phyloP scores from a whole-genome alignment of 371 early-diverging fungal genomes.

The Apophysomyces trapeziformis region DNA sequence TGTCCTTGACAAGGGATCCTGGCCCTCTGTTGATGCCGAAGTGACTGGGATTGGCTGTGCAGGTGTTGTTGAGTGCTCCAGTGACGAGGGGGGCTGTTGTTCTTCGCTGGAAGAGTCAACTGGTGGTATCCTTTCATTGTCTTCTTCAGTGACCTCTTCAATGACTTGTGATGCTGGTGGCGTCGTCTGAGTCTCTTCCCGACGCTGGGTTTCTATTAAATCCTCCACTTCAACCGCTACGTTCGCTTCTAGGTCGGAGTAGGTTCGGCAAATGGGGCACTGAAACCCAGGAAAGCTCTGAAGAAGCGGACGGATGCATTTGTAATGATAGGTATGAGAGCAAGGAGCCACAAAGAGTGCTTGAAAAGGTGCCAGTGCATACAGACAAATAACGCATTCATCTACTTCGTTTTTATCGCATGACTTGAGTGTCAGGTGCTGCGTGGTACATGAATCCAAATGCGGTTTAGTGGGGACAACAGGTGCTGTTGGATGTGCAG shows the following conservation, averaged over 20 bases:
- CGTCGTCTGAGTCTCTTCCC: conserved; percentile 12
- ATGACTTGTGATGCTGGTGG: neutral
- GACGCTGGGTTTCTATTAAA: conserved; percentile 21
- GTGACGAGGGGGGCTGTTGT: conserved; percentile 15
- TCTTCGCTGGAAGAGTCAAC: neutral
- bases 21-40: neutral
- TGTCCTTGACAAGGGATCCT: conserved; percentile 10
- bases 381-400: conserved; percentile 97
- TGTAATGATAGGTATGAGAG: conserved; percentile 94
- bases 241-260: conserved; percentile 91
- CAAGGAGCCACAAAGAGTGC: conserved; percentile 95
- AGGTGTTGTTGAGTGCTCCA: conserved; percentile 3
- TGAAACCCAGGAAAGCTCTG: conserved; percentile 80
- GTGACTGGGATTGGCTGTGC: conserved; percentile 6
- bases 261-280: conserved; percentile 96
- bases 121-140: conserved; percentile 4
- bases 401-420: conserved; percentile 35
- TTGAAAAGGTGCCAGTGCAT: conserved; percentile 88
- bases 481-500: conserved; percentile 10
- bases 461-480: conserved; percentile 14
- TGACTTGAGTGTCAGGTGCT: conserved; percentile 10
- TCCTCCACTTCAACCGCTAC: conserved; percentile 59
- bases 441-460: conserved; percentile 8
- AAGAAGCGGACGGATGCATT: conserved; percentile 85
- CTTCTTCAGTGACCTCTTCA: conserved; percentile 13